Conservation (phyloP, 73 alveolate genomes). For the Blepharisma stoltei region DNA sequence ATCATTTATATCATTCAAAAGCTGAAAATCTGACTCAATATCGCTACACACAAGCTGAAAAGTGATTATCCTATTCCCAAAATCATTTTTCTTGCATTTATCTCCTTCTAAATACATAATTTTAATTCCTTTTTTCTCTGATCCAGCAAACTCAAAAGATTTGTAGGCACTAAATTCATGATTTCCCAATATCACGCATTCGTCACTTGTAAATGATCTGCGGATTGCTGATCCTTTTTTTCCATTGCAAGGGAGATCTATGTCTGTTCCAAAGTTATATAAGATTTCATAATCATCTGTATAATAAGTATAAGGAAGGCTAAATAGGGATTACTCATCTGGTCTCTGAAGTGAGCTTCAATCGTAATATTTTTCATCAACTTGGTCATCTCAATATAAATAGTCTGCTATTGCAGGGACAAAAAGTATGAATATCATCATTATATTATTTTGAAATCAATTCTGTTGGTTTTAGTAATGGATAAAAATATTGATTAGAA, state of each 20-base stretch:
- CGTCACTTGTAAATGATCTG: neutral
- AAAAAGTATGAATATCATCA: no score
- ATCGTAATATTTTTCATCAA: no score
- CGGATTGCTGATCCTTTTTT: slow-evolving; percentile 12
- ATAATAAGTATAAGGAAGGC: neutral
- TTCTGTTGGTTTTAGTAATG: no score
- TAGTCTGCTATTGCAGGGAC: no score
- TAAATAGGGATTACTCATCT: no score
- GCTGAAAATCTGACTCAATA: neutral
- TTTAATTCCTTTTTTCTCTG: neutral
- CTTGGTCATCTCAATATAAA: no score
- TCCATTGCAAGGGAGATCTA: neutral
- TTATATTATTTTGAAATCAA: no score
- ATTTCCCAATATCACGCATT: slow-evolving; percentile 9
- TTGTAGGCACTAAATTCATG: slow-evolving; percentile 1
- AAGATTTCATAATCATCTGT: neutral
- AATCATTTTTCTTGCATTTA: slow-evolving; percentile 1
- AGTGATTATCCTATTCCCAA: neutral
- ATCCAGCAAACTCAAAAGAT: neutral
- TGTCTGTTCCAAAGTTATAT: slow-evolving; percentile 5
- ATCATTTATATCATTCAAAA: no score
- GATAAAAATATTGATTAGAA: no score
- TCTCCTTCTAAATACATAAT: slow-evolving; percentile 3
- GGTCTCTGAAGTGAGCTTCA: no score
- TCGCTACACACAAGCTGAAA: neutral